These are phyloP conservation scores for Torulaspora franciscae DNA, from an alignment of 805 yeast genomes.

Conservation along the genomic window DNA sequence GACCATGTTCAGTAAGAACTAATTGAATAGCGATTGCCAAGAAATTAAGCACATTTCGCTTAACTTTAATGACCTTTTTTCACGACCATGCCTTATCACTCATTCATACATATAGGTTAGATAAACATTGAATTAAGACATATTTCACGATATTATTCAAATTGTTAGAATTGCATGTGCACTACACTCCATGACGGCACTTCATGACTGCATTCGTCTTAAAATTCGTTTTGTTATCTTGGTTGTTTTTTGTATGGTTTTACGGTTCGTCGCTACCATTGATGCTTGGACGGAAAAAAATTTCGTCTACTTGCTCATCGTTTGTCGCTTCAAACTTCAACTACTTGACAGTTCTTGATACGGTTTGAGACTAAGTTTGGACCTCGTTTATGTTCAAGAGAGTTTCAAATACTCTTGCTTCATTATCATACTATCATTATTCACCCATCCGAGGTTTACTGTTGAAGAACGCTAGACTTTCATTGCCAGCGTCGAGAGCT, in stretches of 20 bases:
- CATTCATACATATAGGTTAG: background rate
- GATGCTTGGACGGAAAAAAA: slow-evolving; percentile 1
- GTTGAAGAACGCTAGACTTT: background rate
- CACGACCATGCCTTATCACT: slow-evolving; percentile 2
- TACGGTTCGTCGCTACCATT: background rate
- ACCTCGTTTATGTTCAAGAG: slow-evolving; percentile 10
- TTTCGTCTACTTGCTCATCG: slow-evolving; percentile 5
- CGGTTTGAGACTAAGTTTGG: background rate
- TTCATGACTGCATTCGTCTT: too few species aligned
- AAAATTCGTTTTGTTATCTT: too few species aligned
- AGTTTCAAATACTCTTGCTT: slow-evolving; percentile 5
- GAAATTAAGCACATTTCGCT: background rate
- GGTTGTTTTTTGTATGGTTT: too few species aligned
- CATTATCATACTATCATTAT: background rate
- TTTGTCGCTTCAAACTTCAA: background rate
- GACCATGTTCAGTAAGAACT: slow-evolving; percentile 8
- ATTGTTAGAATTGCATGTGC: too few species aligned
- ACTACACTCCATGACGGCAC: too few species aligned
- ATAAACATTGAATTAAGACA: background rate
- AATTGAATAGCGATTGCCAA: too few species aligned
- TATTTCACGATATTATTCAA: background rate
- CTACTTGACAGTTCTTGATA: background rate
- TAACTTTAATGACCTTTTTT: slow-evolving; percentile 4
- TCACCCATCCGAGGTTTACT: background rate
- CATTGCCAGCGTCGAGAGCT: background rate